phyloP scores from a whole-genome alignment of 345 rosid species.

The Salix suchowensis region DNA sequence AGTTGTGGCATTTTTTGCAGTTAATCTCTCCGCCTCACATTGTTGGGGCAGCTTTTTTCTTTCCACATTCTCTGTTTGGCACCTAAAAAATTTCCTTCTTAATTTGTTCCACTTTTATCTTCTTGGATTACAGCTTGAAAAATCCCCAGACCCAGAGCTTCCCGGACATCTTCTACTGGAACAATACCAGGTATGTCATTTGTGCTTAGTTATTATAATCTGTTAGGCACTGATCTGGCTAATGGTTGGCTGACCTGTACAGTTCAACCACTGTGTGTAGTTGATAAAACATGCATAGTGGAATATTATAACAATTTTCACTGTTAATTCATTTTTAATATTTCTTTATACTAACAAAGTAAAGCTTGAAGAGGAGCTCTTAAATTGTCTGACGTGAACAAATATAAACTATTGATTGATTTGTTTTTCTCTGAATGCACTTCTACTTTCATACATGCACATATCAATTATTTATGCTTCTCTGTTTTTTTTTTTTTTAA shows the following conservation, averaged over 20 bases:
- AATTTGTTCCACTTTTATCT: constrained; percentile 9
- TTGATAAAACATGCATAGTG: not conserved
- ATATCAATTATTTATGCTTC: not conserved
- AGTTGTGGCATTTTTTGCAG: no score
- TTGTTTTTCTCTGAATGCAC: not conserved
- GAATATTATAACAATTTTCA: not conserved
- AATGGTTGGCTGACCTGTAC: not conserved
- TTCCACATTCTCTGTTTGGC: not conserved
- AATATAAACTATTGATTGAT: not conserved
- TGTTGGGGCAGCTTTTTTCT: not conserved
- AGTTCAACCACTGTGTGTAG: not conserved
- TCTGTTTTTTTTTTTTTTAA: constrained; percentile 7
- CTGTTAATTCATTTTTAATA: not conserved
- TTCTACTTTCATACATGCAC: not conserved
- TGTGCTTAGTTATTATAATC: not conserved
- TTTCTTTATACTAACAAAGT: no score
- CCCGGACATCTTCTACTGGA: constrained; percentile 89
- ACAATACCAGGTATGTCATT: constrained; percentile 79
- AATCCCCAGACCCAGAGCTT: constrained; percentile 80
- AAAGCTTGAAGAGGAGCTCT: not conserved
- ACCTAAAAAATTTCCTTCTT: not conserved
- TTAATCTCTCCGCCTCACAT: not conserved
- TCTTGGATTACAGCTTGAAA: constrained; percentile 56
- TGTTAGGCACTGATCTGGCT: not conserved
- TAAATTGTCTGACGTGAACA: not conserved